Conservation (phyloP, 2,329 filamentous ascomycete species). For the Grosmannia clavigera region DNA sequence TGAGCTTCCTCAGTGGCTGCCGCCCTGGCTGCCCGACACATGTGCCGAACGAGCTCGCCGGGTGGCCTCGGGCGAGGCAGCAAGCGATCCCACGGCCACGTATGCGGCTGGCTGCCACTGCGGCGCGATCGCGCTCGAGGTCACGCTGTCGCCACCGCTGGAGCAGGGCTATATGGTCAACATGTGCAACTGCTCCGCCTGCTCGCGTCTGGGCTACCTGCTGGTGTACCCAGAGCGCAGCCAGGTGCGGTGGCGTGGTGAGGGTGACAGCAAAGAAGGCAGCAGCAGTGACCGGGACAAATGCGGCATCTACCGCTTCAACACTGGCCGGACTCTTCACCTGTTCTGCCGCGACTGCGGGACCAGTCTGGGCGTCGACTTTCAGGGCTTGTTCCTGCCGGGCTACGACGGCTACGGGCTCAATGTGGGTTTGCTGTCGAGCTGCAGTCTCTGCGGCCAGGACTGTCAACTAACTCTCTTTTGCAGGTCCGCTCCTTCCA, state of each 20-base stretch:
- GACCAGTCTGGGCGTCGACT: constrained; percentile 34
- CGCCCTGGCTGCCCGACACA: too few species aligned
- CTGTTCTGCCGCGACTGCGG: constrained; percentile 37
- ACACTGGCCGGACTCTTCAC: constrained; percentile 33
- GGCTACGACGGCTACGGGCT: constrained; percentile 26
- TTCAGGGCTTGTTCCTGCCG: constrained; percentile 17
- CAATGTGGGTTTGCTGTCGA: constrained; percentile 26
- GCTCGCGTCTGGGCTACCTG: constrained; percentile 36
- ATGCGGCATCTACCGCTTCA: constrained; percentile 29
- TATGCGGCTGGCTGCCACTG: constrained; percentile 42
- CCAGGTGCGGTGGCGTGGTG: constrained; percentile 24
- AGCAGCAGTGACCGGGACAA: constrained; percentile 22
- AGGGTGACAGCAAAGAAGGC: constrained; percentile 5
- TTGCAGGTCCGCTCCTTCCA: constrained; percentile 22
- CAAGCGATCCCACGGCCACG: constrained; percentile 14
- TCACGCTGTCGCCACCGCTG: constrained; percentile 35
- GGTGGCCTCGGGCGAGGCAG: too few species aligned
- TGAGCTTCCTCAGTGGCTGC: too few species aligned
- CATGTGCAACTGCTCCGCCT: constrained; percentile 43
- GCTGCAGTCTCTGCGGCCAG: constrained; percentile 2
- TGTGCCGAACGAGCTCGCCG: too few species aligned
- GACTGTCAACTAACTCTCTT: background rate
- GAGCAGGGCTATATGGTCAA: constrained; percentile 27
- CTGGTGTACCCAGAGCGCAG: constrained; percentile 30
- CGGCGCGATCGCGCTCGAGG: constrained; percentile 34